Evolutionary conservation across 2,329 filamentous ascomycete genomes (phyloP), one percentile per base, ranked within the genome.

Genomic region (Penicillium capsulatum): DNA sequence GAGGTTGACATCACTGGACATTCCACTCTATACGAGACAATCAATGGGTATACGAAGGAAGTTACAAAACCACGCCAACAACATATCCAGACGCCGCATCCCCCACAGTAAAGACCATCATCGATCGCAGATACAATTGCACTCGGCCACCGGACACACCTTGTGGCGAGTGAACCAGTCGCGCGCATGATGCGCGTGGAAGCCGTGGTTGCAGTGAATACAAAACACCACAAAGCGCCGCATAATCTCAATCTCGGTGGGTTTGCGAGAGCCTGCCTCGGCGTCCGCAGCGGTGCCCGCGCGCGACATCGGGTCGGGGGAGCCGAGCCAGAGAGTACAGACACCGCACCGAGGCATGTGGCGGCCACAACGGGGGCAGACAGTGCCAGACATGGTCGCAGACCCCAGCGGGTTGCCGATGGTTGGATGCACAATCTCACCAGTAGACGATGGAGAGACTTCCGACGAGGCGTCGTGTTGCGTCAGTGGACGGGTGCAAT

Each of bases 291-390:
- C 58, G 16, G 64, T 56, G 14, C 55, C 51, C 3, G 64, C 60
- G 38, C 58, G 60, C 4, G 69, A 72, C 46, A 68, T 67, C 4
- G 76, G 73, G 57, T 81, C 76, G 0, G 77, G 74, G 9, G 71
- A 71, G 0, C 79, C 79, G 3, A 83, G 66, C 77, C 77, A 81
- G 46, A 79, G 61, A 54, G 74, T 75, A 53, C 80, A 83, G 8
- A 83, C 67, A 2, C 75, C 77, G 49, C 80, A 83, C 3, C 79
- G 69, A 2, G 80, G 79, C 70, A 83, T 75, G 50, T 79, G 76
- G 2, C 76, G 67, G n/a, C 74, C 75, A 53, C 80, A 83, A 34
- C 74, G 74, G 1, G 76, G 76, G 54, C 80, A 83, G 1, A 78
- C 67, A 1, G 77, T 77, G 1, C 78, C 72, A 7, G 65, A 61